Conservation (phyloP, 2,329 filamentous ascomycete species). For the Fonsecaea pugnacius region DNA sequence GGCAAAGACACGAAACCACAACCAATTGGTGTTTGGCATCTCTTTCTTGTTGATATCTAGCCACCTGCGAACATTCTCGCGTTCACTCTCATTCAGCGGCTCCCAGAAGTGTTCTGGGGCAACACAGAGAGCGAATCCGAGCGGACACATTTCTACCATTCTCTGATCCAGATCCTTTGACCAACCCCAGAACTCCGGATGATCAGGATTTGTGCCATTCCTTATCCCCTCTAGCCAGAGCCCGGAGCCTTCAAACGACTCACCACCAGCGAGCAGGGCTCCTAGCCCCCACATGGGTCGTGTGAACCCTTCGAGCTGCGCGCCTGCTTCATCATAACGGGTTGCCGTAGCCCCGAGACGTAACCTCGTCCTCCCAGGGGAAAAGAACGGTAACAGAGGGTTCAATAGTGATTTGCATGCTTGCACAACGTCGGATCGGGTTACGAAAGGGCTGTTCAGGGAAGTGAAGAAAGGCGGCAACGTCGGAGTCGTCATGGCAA, state of each 20-base stretch:
- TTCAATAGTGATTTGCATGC: conserved; percentile 68
- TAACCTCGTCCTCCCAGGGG: conserved; percentile 66
- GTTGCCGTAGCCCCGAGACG: conserved; percentile 73
- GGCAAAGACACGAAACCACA: conserved; percentile 85
- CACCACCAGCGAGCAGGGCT: conserved; percentile 70
- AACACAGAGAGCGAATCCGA: conserved; percentile 75
- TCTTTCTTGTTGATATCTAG: conserved; percentile 79
- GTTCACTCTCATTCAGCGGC: conserved; percentile 65
- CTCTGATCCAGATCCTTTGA: conserved; percentile 77
- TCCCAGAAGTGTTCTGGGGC: conserved; percentile 68
- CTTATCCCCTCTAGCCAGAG: conserved; percentile 73
- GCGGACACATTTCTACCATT: conserved; percentile 83
- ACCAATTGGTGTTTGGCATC: conserved; percentile 69
- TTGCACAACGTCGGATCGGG: conserved; percentile 55
- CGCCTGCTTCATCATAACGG: conserved; percentile 75
- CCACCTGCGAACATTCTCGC: conserved; percentile 70
- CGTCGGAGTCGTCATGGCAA: not conserved
- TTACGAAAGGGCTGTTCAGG: conserved; percentile 27
- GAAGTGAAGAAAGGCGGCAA: conserved; percentile 18
- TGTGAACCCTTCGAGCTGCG: conserved; percentile 76
- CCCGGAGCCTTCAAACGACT: conserved; percentile 65
- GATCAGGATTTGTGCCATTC: conserved; percentile 71
- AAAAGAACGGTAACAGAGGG: conserved; percentile 73
- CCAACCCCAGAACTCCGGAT: conserved; percentile 75
- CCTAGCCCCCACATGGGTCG: conserved; percentile 77